These are phyloP conservation scores for Triticum urartu DNA, from an alignment of 176 grass and related monocot species.

Conservation along the genomic window DNA sequence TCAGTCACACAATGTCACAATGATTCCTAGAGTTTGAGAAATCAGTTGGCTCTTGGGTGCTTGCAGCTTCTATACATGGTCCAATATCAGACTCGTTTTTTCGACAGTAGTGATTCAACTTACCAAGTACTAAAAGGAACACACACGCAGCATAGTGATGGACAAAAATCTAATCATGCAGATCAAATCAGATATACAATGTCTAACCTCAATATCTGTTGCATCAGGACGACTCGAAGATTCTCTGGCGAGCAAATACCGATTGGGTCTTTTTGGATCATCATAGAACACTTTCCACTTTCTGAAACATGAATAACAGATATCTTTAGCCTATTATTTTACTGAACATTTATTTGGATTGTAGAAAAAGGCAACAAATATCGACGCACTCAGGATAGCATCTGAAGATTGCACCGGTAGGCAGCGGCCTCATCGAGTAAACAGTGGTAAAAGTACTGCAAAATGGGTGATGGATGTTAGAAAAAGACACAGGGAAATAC, in stretches of 20 bases:
- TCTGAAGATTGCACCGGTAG: constrained; percentile 89
- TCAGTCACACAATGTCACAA: not conserved
- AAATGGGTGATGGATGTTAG: constrained; percentile 12
- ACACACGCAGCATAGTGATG: not conserved
- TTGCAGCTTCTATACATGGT: not conserved
- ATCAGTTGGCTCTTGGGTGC: not conserved
- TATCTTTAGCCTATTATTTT: not conserved
- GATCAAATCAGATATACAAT: not conserved
- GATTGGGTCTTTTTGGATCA: constrained; percentile 71
- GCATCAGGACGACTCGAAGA: constrained; percentile 60
- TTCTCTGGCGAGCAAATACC: constrained; percentile 88
- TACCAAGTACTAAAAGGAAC: not conserved
- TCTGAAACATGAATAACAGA: constrained; percentile 42
- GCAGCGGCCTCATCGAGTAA: constrained; percentile 89
- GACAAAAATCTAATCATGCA: not conserved
- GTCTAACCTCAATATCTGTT: constrained; percentile 79
- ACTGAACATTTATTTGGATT: not conserved
- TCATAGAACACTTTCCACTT: constrained; percentile 94
- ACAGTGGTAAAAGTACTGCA: constrained; percentile 94
- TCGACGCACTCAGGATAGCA: constrained; percentile 79
- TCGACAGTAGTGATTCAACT: not conserved
- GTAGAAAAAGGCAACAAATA: not conserved
- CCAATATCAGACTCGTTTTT: not conserved
- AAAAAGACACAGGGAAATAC: not conserved
- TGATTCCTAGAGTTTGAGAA: not conserved